These are phyloP conservation scores for Hylodesmum podocarpum DNA, from an alignment of 306 rosid species.

Conservation along the genomic window DNA sequence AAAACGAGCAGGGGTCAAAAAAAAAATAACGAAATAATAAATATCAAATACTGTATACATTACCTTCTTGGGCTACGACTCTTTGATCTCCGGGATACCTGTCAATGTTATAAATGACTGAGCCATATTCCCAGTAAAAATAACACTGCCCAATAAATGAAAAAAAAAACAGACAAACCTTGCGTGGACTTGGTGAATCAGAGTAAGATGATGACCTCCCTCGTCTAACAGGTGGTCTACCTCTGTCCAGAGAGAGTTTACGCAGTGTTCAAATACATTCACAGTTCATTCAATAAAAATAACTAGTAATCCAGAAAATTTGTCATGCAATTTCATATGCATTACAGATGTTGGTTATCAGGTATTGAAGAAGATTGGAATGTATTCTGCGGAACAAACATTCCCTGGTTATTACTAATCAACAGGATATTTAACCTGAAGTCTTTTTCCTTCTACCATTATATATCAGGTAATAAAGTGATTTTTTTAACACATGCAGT, in stretches of 20 bases:
- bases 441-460: neutral
- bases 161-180: slow-evolving; percentile 49
- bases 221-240: slow-evolving; percentile 75
- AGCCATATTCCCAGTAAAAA: slow-evolving; percentile 8
- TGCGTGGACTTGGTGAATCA: slow-evolving; percentile 89
- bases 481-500: neutral
- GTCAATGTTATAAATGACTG: slow-evolving; percentile 20
- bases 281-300: slow-evolving; percentile 5
- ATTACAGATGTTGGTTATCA: neutral
- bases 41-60: neutral
- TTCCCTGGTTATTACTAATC: neutral
- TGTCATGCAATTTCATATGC: neutral
- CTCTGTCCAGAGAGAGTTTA: slow-evolving; percentile 49
- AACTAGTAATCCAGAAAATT: slow-evolving; percentile 9
- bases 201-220: slow-evolving; percentile 91
- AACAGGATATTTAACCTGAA: neutral
- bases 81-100: slow-evolving; percentile 68
- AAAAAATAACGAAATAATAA: neutral
- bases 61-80: slow-evolving; percentile 91
- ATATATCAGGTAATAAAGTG: neutral
- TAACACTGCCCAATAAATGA: slow-evolving; percentile 8
- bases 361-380: neutral
- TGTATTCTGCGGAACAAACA: slow-evolving; percentile 8
- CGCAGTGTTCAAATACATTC: neutral
- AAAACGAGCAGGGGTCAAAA: neutral